Evolutionary conservation across 768 basidiomycete species (phyloP).

Genomic region (Xerocomus spinulosus): DNA sequence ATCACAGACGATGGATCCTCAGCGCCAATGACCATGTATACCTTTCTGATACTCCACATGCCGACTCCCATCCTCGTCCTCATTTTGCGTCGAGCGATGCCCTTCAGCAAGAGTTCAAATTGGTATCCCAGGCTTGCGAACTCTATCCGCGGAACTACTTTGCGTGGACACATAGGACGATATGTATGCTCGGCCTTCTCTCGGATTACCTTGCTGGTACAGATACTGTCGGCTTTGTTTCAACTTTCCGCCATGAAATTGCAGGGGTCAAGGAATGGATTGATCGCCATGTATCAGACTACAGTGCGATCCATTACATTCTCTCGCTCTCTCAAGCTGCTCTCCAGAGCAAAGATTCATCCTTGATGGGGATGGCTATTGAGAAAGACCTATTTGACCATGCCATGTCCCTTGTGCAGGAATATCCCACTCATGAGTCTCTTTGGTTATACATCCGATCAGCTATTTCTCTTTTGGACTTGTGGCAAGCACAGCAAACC

Average conservation of each 20-base stretch:
- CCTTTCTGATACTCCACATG: neutral
- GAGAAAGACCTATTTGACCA: slow-evolving; percentile 31
- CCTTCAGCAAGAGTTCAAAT: slow-evolving; percentile 45
- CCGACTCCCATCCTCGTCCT: neutral
- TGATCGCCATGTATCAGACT: slow-evolving; percentile 60
- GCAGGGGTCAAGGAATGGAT: slow-evolving; percentile 46
- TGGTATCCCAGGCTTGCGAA: slow-evolving; percentile 50
- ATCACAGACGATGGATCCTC: slow-evolving; percentile 66
- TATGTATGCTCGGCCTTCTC: slow-evolving; percentile 38
- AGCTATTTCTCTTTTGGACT: slow-evolving; percentile 1
- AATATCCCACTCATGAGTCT: slow-evolving; percentile 56
- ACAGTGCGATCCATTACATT: slow-evolving; percentile 57
- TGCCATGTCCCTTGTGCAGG: slow-evolving; percentile 43
- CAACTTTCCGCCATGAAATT: slow-evolving; percentile 39
- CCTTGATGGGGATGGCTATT: slow-evolving; percentile 3
- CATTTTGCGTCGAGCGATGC: slow-evolving; percentile 29
- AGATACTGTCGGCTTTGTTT: slow-evolving; percentile 16
- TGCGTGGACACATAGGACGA: slow-evolving; percentile 63
- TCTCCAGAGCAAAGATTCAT: slow-evolving; percentile 3
- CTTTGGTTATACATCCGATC: slow-evolving; percentile 51
- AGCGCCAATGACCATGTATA: slow-evolving; percentile 28
- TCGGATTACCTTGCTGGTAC: slow-evolving; percentile 14
- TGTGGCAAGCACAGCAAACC: neutral
- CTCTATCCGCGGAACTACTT: slow-evolving; percentile 70
- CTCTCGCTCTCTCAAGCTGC: slow-evolving; percentile 32